Conservation (phyloP, 2,329 filamentous ascomycete genomes). For the Tolypocladium capitatum region DNA sequence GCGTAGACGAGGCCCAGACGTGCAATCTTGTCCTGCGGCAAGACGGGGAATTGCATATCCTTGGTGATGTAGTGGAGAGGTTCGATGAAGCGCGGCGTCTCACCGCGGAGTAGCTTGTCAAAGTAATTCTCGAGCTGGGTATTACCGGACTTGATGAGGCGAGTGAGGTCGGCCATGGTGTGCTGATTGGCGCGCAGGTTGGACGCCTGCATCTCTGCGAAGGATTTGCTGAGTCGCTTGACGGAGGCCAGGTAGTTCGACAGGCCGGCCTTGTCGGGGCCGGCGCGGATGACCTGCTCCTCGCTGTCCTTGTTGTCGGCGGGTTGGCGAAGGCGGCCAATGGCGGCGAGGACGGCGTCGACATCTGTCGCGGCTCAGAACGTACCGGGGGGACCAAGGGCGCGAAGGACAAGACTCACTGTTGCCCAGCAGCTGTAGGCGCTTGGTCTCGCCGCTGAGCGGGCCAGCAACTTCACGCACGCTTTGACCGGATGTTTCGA, state of each 20-base stretch:
- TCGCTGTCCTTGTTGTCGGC: conserved; percentile 84
- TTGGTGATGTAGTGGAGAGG: conserved; percentile 90
- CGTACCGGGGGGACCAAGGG: not conserved
- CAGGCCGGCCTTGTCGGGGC: conserved; percentile 72
- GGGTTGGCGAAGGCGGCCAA: conserved; percentile 80
- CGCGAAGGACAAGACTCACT: conserved; percentile 37
- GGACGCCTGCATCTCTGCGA: conserved; percentile 73
- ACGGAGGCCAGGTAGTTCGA: conserved; percentile 78
- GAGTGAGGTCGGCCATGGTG: conserved; percentile 66
- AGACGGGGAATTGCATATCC: conserved; percentile 66
- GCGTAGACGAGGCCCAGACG: conserved; percentile 67
- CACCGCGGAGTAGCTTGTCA: conserved; percentile 57
- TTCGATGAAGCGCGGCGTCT: conserved; percentile 71
- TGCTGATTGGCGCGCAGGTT: conserved; percentile 87
- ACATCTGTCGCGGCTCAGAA: conserved; percentile 45
- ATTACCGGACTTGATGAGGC: conserved; percentile 66
- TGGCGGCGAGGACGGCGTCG: conserved; percentile 71
- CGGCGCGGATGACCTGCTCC: conserved; percentile 77
- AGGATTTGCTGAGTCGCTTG: conserved; percentile 75
- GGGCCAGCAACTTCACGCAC: conserved; percentile 87
- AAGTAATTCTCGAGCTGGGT: conserved; percentile 77
- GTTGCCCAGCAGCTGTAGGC: conserved; percentile 71
- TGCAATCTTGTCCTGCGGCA: conserved; percentile 64
- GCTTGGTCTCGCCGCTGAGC: conserved; percentile 83
- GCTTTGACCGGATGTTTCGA: conserved; percentile 80